Percentiles rank a stretch among this genome's conserved stretches.
Evolutionary conservation across 352 stramenopile species (phyloP).

Genomic region (Pythium phragmiticola): DNA sequence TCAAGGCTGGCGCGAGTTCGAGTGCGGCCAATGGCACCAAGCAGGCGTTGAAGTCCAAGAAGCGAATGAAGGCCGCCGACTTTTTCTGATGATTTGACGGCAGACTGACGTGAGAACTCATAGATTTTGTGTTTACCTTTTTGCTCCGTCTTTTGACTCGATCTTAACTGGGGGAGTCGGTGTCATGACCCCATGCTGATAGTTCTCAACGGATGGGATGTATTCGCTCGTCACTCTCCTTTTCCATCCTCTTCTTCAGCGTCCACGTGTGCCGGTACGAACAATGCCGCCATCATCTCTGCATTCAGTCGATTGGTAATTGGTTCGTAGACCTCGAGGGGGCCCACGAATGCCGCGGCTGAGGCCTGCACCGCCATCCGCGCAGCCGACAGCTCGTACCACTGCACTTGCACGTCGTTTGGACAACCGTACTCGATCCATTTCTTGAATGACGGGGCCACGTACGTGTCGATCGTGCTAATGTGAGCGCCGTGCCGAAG

Average conservation of each 20-base stretch:
- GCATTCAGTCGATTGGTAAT: slow-evolving; percentile 14
- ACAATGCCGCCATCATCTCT: slow-evolving; percentile 21
- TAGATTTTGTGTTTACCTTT: slow-evolving; percentile 24
- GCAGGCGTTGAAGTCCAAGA: slow-evolving; percentile 33
- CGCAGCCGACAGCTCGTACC: slow-evolving; percentile 25
- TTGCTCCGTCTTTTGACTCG: neutral
- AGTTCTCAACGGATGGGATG: too few species aligned
- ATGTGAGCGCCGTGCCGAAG: slow-evolving; percentile 45
- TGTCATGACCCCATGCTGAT: neutral
- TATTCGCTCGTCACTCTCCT: neutral
- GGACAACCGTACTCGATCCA: slow-evolving; percentile 58
- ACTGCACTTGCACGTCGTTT: slow-evolving; percentile 33
- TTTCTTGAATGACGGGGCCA: slow-evolving; percentile 57
- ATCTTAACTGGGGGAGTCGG: neutral
- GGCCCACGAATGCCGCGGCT: slow-evolving; percentile 17
- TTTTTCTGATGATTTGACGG: slow-evolving; percentile 50
- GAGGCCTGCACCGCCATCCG: neutral
- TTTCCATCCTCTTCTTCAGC: neutral
- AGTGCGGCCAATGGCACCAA: slow-evolving; percentile 8
- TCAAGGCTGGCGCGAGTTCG: slow-evolving; percentile 47
- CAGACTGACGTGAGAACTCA: neutral
- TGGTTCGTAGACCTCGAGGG: slow-evolving; percentile 24
- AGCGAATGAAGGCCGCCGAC: slow-evolving; percentile 62
- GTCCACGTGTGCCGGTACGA: neutral
- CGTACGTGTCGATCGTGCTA: slow-evolving; percentile 47